A percentile compares a stretch with the other conserved stretches of the same genome.
Evolutionary conservation across 140 eudicot genomes (phyloP).

Genomic region (Erigeron philadelphicus): DNA sequence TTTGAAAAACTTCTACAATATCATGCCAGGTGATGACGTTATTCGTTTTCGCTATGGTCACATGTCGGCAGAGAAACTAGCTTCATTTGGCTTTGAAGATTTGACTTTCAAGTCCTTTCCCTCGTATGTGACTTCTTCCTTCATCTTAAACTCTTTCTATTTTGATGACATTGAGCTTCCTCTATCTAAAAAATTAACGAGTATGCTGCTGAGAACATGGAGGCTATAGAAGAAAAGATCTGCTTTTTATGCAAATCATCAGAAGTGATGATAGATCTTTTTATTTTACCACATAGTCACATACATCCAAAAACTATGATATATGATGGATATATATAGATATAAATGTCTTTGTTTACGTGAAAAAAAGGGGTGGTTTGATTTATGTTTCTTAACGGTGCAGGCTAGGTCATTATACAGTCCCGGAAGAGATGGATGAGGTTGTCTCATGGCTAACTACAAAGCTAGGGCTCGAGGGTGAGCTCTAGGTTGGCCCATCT

Average conservation of each 20-base stretch:
- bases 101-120: slow-evolving; percentile 60
- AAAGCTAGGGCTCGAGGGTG: slow-evolving; percentile 49
- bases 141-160: neutral
- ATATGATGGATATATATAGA: too few species aligned
- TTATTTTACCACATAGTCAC: neutral
- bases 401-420: slow-evolving; percentile 71
- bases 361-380: neutral
- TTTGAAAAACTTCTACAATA: neutral
- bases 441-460: slow-evolving; percentile 62
- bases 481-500: slow-evolving; percentile 4
- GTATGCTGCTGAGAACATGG: neutral
- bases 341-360: too few species aligned
- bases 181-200: neutral
- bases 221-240: neutral
- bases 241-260: neutral
- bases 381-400: slow-evolving; percentile 8
- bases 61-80: slow-evolving; percentile 47
- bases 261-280: neutral
- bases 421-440: slow-evolving; percentile 62
- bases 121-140: slow-evolving; percentile 38
- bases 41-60: slow-evolving; percentile 60
- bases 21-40: slow-evolving; percentile 61
- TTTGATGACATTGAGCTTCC: neutral
- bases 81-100: slow-evolving; percentile 52
- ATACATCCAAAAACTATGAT: too few species aligned